Conservation (phyloP, 2,329 filamentous ascomycete species). For the Endoconidiophora laricicola region DNA sequence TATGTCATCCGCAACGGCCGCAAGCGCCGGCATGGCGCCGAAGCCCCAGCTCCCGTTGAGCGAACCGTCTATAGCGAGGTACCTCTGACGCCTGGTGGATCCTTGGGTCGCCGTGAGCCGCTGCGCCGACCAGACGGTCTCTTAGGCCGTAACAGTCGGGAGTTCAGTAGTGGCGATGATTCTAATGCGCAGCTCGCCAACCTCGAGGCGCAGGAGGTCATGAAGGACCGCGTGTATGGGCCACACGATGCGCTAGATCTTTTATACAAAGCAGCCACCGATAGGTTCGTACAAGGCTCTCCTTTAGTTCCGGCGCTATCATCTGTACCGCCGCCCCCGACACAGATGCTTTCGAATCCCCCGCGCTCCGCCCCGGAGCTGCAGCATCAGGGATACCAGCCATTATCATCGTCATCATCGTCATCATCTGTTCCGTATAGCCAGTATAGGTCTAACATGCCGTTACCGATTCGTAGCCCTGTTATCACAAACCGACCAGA, state of each 20-base stretch:
- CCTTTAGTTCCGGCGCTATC: conserved; percentile 8
- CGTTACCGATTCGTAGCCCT: conserved; percentile 41
- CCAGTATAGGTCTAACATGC: conserved; percentile 62
- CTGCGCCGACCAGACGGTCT: conserved; percentile 40
- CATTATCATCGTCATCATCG: neutral
- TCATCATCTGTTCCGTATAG: neutral
- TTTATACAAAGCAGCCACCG: conserved; percentile 69
- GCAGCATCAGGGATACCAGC: neutral
- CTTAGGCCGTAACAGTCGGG: conserved; percentile 18
- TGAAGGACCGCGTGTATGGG: conserved; percentile 63
- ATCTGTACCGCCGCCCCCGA: neutral
- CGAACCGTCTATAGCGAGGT: conserved; percentile 32
- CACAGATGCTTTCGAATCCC: neutral
- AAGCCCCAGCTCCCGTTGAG: conserved; percentile 22
- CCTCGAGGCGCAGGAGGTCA: conserved; percentile 45
- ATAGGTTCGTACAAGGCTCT: conserved; percentile 29
- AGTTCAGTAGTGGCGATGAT: conserved; percentile 28
- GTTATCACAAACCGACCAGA: conserved; percentile 13
- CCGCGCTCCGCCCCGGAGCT: neutral
- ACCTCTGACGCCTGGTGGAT: conserved; percentile 50
- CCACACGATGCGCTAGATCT: conserved; percentile 86
- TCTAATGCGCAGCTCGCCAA: conserved; percentile 47
- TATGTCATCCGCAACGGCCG: conserved; percentile 59
- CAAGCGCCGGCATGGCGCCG: conserved; percentile 37
- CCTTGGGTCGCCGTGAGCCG: conserved; percentile 47